A percentile compares a stretch with the other conserved stretches of the same genome.
phyloP scores from a whole-genome alignment of 2,329 filamentous ascomycete genomes.

The Cladosporium colombiae region DNA sequence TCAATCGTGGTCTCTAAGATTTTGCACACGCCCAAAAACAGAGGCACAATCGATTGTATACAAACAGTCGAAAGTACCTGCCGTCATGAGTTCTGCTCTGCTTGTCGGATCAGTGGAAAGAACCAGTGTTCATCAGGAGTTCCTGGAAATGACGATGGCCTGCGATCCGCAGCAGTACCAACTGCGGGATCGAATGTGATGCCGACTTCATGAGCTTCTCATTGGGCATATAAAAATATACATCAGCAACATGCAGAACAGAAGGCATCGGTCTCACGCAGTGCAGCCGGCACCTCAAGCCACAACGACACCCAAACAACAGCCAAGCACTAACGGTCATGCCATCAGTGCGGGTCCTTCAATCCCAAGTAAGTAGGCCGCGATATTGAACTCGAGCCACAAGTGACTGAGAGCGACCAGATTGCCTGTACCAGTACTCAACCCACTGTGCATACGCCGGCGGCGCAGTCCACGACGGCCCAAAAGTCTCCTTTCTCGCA shows the following conservation, averaged over 20 bases:
- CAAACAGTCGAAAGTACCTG: neutral
- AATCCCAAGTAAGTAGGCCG: neutral
- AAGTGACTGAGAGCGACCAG: neutral
- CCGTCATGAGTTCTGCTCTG: neutral
- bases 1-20: neutral
- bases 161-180: neutral
- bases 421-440: conserved; percentile 20
- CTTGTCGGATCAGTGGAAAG: neutral
- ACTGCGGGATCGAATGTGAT: neutral
- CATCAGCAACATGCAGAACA: neutral
- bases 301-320: neutral
- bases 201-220: neutral
- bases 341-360: neutral
- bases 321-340: neutral
- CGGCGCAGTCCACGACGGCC: neutral
- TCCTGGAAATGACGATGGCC: neutral
- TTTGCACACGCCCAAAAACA: neutral
- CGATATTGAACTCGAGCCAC: too few relatives aligned
- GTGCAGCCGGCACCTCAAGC: neutral
- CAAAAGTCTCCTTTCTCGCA: conserved; percentile 8
- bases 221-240: neutral
- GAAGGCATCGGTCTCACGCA: neutral
- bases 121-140: neutral
- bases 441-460: conserved; percentile 7
- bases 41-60: neutral